A percentile compares a stretch with the other conserved stretches of the same genome.
These are phyloP conservation scores for Cairneyella variabilis DNA, from an alignment of 495 filamentous ascomycete genomes.

Conservation along the genomic window DNA sequence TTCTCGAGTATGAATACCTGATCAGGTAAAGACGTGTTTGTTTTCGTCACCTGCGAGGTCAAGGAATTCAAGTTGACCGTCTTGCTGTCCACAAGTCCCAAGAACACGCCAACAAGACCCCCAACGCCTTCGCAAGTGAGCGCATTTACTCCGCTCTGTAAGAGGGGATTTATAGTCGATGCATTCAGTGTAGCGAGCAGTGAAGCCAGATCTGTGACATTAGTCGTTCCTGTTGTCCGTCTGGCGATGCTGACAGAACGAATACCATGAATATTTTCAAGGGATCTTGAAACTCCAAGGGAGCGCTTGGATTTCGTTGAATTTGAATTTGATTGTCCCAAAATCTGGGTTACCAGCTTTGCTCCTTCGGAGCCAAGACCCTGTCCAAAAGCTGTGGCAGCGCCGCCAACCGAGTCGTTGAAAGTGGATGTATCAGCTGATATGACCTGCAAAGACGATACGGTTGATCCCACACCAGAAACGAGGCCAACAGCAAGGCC, in stretches of 20 bases:
- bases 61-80: not conserved
- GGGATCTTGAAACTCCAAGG: not conserved
- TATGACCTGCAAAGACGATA: no score
- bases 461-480: no score
- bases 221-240: not conserved
- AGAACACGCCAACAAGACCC: not conserved
- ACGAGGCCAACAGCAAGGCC: no score
- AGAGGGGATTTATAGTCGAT: not conserved
- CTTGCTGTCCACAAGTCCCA: not conserved
- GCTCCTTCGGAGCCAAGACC: not conserved
- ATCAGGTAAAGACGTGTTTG: not conserved
- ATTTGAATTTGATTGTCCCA: not conserved
- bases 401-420: slow-evolving; percentile 1
- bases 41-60: no score
- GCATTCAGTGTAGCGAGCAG: not conserved
- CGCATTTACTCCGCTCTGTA: not conserved
- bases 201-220: not conserved
- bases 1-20: not conserved
- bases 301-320: not conserved
- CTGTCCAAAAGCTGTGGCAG: not conserved
- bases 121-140: not conserved
- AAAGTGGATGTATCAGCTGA: not conserved
- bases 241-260: not conserved
- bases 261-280: not conserved
- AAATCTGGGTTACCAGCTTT: not conserved